A percentile compares a stretch with the other conserved stretches of the same genome.
Evolutionary conservation across 2,329 filamentous ascomycete genomes (phyloP).

Genomic region (Bipolaris bicolor): DNA sequence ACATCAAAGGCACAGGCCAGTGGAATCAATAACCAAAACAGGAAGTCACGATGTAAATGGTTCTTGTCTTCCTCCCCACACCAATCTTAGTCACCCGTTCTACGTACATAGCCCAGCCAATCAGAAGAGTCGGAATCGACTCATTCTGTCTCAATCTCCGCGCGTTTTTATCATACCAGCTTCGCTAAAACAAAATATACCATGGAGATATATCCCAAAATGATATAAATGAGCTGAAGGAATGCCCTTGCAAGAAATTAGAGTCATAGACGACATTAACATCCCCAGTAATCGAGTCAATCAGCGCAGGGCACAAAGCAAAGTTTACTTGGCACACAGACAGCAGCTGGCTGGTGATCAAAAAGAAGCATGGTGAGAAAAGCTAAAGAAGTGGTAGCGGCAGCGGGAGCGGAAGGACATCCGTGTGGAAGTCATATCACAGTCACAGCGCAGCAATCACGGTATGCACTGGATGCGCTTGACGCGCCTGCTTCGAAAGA

Average conservation of each 20-base stretch:
- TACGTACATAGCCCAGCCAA: constrained; percentile 1
- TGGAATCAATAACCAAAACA: neutral
- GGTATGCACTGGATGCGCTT: constrained; percentile 47
- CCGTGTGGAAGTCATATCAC: constrained; percentile 36
- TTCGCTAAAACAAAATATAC: neutral
- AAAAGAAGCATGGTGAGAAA: constrained; percentile 37
- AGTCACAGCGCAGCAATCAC: constrained; percentile 49
- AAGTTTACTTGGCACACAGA: too few relatives aligned
- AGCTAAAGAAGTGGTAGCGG: constrained; percentile 27
- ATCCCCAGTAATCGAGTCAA: too few relatives aligned
- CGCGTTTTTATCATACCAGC: neutral
- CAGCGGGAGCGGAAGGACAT: constrained; percentile 26
- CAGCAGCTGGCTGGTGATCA: neutral
- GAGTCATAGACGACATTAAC: too few relatives aligned
- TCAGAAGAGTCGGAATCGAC: constrained; percentile 16
- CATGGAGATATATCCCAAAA: too few relatives aligned
- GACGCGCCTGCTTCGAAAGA: constrained; percentile 49
- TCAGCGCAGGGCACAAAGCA: too few relatives aligned
- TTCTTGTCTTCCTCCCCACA: neutral
- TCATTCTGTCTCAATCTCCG: constrained; percentile 20
- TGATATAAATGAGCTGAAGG: too few relatives aligned
- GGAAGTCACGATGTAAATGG: neutral
- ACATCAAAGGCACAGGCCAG: too few relatives aligned
- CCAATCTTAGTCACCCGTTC: neutral
- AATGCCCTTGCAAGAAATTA: too few relatives aligned